Evolutionary conservation across 257 asterid genomes (phyloP), one percentile per base, ranked within the genome.

Genomic region (Solanum appendiculatum): DNA sequence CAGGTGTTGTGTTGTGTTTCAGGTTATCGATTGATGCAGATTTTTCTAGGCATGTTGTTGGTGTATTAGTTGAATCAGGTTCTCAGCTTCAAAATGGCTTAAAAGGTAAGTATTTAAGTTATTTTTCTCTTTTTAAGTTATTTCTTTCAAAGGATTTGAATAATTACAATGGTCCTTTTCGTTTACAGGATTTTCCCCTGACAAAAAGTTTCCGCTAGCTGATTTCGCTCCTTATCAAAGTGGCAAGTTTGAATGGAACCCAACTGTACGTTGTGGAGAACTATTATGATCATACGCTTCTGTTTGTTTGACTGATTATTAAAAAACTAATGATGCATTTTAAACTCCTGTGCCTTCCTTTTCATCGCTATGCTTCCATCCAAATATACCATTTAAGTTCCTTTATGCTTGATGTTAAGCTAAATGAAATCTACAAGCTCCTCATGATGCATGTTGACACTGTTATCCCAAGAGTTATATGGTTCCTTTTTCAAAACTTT

Each of bases 151-250:
- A 48, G 63, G 68, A 14, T 15, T 86, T 37, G 37, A n/a, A 42
- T 72, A 86, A 33, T 36, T 51, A 33, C 25, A 48, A 31, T 21
- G 11, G 39, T 90, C 72, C 66, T 86, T 86, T 87, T 78, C 80
- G 73, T 70, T 89, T 90, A 87, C 94, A 97, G 99, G 97, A 88
- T 93, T 90, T 89, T 97, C 99, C 86, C 99, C 99, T 85, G 99
- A 97, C 91, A 92, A 87, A 81, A 96, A 94, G 92, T 97, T 95
- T 91, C 99, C 99, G 1, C 96, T 90, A 91, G 95, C 96, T 86
- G 98, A 93, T 90, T 97, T 95, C 83, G 92, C 99, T 89, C 98
- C 99, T 72, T 97, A 97, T 84, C 80, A 80, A 77, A 91, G 90
- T 92, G 90, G 89, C 89, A 88, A 83, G 56, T 97, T 94, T 92